phyloP scores from a whole-genome alignment of 257 asterid genomes.

The Buddleja alternifolia region DNA sequence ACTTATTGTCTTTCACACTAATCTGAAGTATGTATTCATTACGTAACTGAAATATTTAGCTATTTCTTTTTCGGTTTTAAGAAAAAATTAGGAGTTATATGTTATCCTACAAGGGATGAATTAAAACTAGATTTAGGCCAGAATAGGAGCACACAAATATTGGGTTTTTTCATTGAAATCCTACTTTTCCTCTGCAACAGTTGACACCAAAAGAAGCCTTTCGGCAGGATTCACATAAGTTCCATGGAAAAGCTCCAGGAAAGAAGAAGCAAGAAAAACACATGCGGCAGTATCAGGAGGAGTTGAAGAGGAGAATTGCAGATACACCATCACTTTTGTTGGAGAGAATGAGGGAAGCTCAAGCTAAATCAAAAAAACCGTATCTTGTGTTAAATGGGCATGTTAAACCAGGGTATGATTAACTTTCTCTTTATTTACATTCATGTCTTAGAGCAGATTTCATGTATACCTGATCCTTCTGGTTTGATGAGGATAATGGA shows the following conservation, averaged over 20 bases:
- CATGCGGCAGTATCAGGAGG: slow-evolving; percentile 87
- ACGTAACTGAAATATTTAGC: not conserved
- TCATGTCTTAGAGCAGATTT: slow-evolving; percentile 10
- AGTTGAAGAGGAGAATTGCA: slow-evolving; percentile 88
- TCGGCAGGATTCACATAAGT: slow-evolving; percentile 84
- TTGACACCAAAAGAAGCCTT: slow-evolving; percentile 95
- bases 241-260: slow-evolving; percentile 99
- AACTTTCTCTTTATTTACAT: slow-evolving; percentile 19
- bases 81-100: not conserved
- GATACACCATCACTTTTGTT: slow-evolving; percentile 94
- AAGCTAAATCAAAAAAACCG: slow-evolving; percentile 70
- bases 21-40: not conserved
- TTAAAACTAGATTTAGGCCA: not conserved
- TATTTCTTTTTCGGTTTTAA: not conserved
- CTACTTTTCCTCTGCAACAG: slow-evolving; percentile 46
- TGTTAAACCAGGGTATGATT: slow-evolving; percentile 85
- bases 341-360: slow-evolving; percentile 93
- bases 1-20: not conserved
- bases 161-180: slow-evolving; percentile 22
- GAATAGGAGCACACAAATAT: slow-evolving; percentile 2
- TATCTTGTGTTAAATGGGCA: slow-evolving; percentile 85
- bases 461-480: not conserved
- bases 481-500: slow-evolving; percentile 10
- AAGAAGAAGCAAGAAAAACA: slow-evolving; percentile 94
- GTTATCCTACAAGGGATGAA: not conserved